Evolutionary conservation across 1,284 basidiomycete genomes (phyloP), one percentile per base, ranked within the genome.

Genomic region (Apiotrichum gamsii): DNA sequence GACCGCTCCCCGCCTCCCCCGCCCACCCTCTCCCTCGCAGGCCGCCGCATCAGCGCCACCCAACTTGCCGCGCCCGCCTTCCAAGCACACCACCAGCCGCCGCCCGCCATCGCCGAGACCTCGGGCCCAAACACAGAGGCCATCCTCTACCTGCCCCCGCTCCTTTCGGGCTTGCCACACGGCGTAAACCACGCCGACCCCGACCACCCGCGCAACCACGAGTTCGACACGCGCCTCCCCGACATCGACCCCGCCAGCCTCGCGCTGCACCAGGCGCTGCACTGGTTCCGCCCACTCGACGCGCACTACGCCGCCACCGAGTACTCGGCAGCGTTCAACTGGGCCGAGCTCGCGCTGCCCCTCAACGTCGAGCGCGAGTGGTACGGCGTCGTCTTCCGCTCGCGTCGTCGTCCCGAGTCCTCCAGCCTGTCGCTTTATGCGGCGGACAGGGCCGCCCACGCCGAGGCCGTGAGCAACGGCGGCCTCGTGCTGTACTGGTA

Each of bases 321-420:
- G 4, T 94, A 91, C 60, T 70, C 73, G 2, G 75, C 81, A 28
- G 85, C 86, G 0, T 95, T 94, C 76, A 94, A 93, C 66, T 95
- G 89, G 89, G 60, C 70, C n/a, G 78, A 84, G 37, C 74, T 95
- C 1, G 58, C 39, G 14, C 58, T 70, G 3, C 60, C 63, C 1
- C 44, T 47, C 24, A 47, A 59, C 3, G 53, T 59, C 29, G 55
- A 60, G 57, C 74, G 86, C 43, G 87, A 90, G 57, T 90, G 88
- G 87, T 94, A 91, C 66, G 83, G 82, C 49, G 90, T 94, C 18
- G 87, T 82, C 10, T 94, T 94, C 70, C 77, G 87, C n/a, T 88
- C 84, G 52, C 80, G 80, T 57, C 77, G 90, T 29, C 83, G 81
- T 70, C 58, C 63, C n/a, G 61, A 60, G 25, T 58, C 56, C 9